These are phyloP conservation scores for Pseudogymnoascus sp. DNA, from an alignment of 2,329 filamentous ascomycete genomes.

Conservation along the genomic window DNA sequence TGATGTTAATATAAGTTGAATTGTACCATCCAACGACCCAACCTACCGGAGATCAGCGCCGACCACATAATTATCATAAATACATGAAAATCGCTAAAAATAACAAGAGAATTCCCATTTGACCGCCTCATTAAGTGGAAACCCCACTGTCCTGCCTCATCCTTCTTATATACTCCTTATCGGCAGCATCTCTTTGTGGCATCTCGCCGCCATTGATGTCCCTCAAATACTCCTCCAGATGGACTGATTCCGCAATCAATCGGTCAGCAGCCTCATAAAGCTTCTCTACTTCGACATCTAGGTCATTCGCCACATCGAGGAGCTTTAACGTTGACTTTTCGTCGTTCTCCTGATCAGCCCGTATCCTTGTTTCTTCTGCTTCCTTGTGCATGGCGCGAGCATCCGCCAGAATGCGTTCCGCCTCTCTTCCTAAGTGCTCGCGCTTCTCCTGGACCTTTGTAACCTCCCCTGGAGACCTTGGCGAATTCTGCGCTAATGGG, in stretches of 20 bases:
- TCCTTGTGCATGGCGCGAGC: not conserved
- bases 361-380: slow-evolving; percentile 1
- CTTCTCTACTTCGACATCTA: not conserved
- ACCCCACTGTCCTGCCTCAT: not conserved
- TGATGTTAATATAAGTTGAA: slow-evolving; percentile 4
- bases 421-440: not conserved
- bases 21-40: not conserved
- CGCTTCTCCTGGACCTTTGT: slow-evolving; percentile 1
- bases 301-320: not conserved
- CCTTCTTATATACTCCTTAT: slow-evolving; percentile 1
- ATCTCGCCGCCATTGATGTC: not conserved
- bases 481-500: not conserved
- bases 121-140: not conserved
- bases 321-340: not conserved
- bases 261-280: not conserved
- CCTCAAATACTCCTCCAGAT: not conserved
- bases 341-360: not conserved
- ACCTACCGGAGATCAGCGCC: not conserved
- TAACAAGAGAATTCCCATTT: not conserved
- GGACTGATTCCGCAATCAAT: not conserved
- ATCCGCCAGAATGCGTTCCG: not conserved
- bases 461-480: not conserved
- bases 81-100: not conserved
- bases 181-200: not conserved
- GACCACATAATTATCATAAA: not conserved